Percentiles rank a stretch among this genome's conserved stretches.
Conservation (phyloP, 163 green algal genomes). For the Volvox carteri region DNA sequence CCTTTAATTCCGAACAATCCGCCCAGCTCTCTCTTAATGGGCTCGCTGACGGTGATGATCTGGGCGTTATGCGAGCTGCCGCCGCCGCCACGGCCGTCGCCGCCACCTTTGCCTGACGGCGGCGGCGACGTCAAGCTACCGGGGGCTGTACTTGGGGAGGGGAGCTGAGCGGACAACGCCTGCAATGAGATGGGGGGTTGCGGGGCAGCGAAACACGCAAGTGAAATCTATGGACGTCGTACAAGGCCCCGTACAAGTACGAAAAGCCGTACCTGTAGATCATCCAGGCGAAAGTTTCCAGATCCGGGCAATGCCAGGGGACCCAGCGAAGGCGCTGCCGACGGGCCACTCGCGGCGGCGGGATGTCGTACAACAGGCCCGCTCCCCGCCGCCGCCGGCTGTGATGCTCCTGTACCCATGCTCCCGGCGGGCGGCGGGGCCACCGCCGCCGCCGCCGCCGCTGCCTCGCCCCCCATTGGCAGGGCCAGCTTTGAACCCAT, state of each 20-base stretch:
- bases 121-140: too few species aligned
- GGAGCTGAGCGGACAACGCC: slow-evolving; percentile 3
- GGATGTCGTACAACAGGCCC: background rate
- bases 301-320: background rate
- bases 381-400: background rate
- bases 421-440: too few species aligned
- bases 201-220: background rate
- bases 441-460: background rate
- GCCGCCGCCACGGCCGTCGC: slow-evolving; percentile 3
- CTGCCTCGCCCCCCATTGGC: too few species aligned
- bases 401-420: too few species aligned
- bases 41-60: slow-evolving; percentile 68
- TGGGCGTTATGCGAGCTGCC: slow-evolving; percentile 21
- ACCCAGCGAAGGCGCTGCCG: background rate
- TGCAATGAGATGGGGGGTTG: background rate
- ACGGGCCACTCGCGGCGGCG: background rate
- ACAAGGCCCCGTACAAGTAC: too few species aligned
- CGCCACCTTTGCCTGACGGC: too few species aligned
- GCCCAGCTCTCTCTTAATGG: slow-evolving; percentile 60
- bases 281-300: background rate
- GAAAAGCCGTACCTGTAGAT: slow-evolving; percentile 17
- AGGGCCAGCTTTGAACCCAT: too few species aligned
- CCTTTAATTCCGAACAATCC: slow-evolving; percentile 77
- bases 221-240: too few species aligned
- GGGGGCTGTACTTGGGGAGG: background rate